Percentiles rank a stretch among this genome's conserved stretches.
These are phyloP conservation scores for Sclerotinia subarctica DNA, from an alignment of 2,329 filamentous ascomycete genomes.

Conservation along the genomic window DNA sequence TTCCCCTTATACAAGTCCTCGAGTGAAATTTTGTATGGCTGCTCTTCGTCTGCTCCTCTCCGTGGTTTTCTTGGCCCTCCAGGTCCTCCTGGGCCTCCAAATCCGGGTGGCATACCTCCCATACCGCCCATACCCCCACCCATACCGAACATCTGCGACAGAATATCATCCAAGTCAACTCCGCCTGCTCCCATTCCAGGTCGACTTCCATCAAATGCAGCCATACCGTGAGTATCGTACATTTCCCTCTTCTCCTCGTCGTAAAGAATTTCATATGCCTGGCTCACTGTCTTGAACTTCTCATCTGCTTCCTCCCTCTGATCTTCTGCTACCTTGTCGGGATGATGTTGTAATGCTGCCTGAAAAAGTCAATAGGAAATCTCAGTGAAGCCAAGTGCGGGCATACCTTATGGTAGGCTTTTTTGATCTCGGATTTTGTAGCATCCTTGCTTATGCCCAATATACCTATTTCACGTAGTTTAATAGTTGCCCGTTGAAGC, in stretches of 20 bases:
- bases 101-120: conserved; percentile 41
- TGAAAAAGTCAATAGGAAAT: conserved; percentile 41
- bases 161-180: conserved; percentile 85
- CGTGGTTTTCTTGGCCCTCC: conserved; percentile 57
- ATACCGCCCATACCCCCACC: conserved; percentile 43
- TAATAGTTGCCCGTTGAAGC: conserved; percentile 6
- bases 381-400: conserved; percentile 21
- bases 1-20: conserved; percentile 99
- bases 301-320: conserved; percentile 81
- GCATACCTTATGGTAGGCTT: conserved; percentile 87
- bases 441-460: conserved; percentile 72
- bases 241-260: conserved; percentile 90
- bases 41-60: conserved; percentile 79
- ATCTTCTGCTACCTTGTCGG: conserved; percentile 89
- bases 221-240: conserved; percentile 95
- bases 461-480: conserved; percentile 58
- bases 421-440: conserved; percentile 80
- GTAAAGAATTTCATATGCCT: conserved; percentile 96
- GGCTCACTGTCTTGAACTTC: conserved; percentile 88
- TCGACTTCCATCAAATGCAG: conserved; percentile 78
- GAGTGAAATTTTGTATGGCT: conserved; percentile 84
- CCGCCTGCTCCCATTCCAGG: conserved; percentile 62
- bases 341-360: conserved; percentile 85
- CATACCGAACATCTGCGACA: conserved; percentile 89
- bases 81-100: conserved; percentile 32